Base-by-base conservation (phyloP, 257 asterid species). In the Fraxinus americana region DNA sequence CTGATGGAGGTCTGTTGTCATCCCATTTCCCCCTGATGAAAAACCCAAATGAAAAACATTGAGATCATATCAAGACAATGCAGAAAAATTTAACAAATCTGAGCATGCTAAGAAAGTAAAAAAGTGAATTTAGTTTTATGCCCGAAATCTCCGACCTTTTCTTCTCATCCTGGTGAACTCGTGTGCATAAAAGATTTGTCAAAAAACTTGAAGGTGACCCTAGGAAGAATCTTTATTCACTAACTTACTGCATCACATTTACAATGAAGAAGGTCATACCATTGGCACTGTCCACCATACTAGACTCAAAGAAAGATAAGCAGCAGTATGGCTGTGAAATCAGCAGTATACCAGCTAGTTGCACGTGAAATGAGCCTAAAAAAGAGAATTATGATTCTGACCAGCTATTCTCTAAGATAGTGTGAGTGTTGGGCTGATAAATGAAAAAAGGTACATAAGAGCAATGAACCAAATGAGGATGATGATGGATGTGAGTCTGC, bases 1-100 rank as follows among this genome's bases (percentile, higher is more conserved):
- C 89, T 0, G 90, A 83, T 13, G 89, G 92, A 48, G 90, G 89
- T 30, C 73, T 61, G 65, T 90, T 84, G 38, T 81, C 84, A 2
- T 81, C 87, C 98, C 98, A 93, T 34, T 61, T 72, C 34, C 75
- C 36, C 82, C 94, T 88, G 85, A 45, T 34, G 63, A 32, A 16
- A 27, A 32, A 41, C 66, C 8, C 57, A 74, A 80, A 67, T 36
- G 32, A 8, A 61, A 21, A 34, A 61, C 68, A 10, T 61, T 11
- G 68, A 61, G 25, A 61, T 61, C 17, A 8, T 61, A 25, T 61
- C 16, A 61, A 61, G 68, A 61, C 32, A 45, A 45, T 45, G 5
- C 54, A 73, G 48, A 9, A 36, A 75, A 41, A 12, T 52, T 17
- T 17, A 5, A 19, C 23, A 52, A 14, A 17, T 17, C 61, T 17